phyloP scores from a whole-genome alignment of 2,329 filamentous ascomycete genomes.

The Cadophora gregata region DNA sequence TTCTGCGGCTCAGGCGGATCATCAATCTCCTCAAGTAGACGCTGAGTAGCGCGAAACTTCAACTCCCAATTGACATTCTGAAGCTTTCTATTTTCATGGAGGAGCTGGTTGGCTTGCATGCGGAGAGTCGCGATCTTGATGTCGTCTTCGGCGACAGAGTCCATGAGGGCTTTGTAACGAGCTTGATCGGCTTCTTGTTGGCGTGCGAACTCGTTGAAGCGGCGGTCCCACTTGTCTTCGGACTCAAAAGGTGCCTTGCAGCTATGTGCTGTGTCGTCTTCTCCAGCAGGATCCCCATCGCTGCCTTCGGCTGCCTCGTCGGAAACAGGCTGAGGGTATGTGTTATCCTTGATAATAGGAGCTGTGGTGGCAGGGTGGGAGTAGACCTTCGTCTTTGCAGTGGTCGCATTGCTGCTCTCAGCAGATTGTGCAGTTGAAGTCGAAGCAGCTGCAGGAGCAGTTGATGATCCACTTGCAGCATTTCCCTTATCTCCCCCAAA shows the following conservation, averaged over 20 bases:
- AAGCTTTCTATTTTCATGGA: background rate
- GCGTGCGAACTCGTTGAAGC: background rate
- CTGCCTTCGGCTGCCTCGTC: background rate
- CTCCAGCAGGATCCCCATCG: background rate
- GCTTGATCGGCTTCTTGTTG: background rate
- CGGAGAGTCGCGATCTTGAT: background rate
- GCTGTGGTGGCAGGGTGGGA: background rate
- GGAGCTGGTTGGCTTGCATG: background rate
- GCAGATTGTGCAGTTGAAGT: background rate
- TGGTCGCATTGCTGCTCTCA: background rate
- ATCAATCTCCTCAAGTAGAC: background rate
- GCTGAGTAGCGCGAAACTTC: background rate
- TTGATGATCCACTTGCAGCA: background rate
- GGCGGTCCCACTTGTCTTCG: background rate
- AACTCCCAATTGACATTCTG: background rate
- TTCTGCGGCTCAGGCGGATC: background rate
- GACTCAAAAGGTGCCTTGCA: background rate
- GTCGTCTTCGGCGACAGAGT: background rate
- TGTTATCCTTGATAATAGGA: background rate
- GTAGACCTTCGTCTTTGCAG: background rate
- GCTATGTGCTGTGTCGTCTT: background rate
- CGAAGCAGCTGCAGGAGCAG: background rate
- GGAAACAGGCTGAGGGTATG: background rate
- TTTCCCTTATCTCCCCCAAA: background rate
- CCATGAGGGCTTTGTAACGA: background rate